Base-by-base conservation (phyloP, 371 early-diverging fungal species). In the Vairimorpha necatrix region DNA sequence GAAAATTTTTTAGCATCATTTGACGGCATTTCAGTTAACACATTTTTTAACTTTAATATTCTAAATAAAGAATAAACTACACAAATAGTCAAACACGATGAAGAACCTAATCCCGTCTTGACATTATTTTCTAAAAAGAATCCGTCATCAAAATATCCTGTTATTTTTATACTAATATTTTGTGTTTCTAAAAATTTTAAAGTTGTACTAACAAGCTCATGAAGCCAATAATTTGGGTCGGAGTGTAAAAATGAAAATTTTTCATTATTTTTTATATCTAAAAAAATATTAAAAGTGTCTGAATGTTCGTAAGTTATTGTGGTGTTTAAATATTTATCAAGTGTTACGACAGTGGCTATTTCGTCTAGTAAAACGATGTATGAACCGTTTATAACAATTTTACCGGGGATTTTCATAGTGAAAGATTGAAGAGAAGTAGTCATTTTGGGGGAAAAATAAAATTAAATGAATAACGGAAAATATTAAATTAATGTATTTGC, bases 51-150 rank as follows among this genome's bases (percentile, higher is more conserved):
- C 13, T 28, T 56, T 3, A 4, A 9, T 11, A 42, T 28, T 56
- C 30, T 42, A 1, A 63, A 22, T 0, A 76, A 46, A 18, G 46
- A 33, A 56, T 69, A 54, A 20, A 70, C 50, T 65, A 70, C 60
- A 32, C 46, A 48, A 11, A 70, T 61, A 39, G 70, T 22, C 3
- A 69, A 32, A 26, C 69, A 69, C n/a, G 65, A 32, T 3, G 70
- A 69, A 24, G 70, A 69, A 9, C 76, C 76, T 20, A 76, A 33
- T 18, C 76, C 76, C 1, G 66, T 69, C 38, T 76, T 76, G 9
- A 69, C 38, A 20, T 48, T 32, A 28, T 66, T 56, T 18, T 22
- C 33, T 4, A 34, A 0, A 65, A 69, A 75, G 26, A 76, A 70
- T 1, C 32, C 65, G 0, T 76, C 58, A 24, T 65, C 76, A 63